Base-by-base conservation (phyloP, 257 asterid species). In the Solanum habrochaites region DNA sequence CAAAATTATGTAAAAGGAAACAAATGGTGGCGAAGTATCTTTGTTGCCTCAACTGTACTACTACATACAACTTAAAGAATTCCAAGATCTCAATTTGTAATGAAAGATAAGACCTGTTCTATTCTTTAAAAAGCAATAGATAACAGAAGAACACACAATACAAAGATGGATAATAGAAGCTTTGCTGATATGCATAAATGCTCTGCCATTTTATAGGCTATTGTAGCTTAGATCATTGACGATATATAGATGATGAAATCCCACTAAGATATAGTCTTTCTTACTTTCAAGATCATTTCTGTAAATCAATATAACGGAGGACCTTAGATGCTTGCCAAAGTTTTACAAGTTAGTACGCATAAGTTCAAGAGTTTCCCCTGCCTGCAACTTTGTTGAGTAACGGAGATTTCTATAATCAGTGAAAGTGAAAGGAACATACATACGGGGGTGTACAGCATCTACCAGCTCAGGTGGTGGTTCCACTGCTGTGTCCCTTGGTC, bases 301-400 rank as follows among this genome's bases (percentile, higher is more conserved):
- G 3, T 49, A 49, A 78, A 49, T 49, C 69, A 49, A 49, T 81
- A 49, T 80, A 47, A 47, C 21, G 43, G 69, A 80, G 29, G 12
- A 14, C 45, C 11, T 10, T 18, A 80, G 42, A 80, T 49, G 18
- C 29, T 81, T 29, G 45, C 45, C 29, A 81, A 49, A 29, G 31
- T 49, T 80, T 81, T 81, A 81, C 45, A 81, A 81, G 14, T 80
- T 39, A 23, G 72, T 39, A 40, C 86, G 90, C 42, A 88, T 40
- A 27, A 80, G 83, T 42, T 60, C 90, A 83, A 89, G 89, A 72
- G 88, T 87, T 83, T 89, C 91, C n/a, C 91, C 92, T 4, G 88
- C 91, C 42, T 64, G 86, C 84, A 89, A 40, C 39, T 87, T 85
- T 47, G 75, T 89, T 42, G 85, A 21, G 14, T 85, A 42, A 27